phyloP scores from a whole-genome alignment of 495 filamentous ascomycete genomes.

The Hypomontagnella monticulosa region DNA sequence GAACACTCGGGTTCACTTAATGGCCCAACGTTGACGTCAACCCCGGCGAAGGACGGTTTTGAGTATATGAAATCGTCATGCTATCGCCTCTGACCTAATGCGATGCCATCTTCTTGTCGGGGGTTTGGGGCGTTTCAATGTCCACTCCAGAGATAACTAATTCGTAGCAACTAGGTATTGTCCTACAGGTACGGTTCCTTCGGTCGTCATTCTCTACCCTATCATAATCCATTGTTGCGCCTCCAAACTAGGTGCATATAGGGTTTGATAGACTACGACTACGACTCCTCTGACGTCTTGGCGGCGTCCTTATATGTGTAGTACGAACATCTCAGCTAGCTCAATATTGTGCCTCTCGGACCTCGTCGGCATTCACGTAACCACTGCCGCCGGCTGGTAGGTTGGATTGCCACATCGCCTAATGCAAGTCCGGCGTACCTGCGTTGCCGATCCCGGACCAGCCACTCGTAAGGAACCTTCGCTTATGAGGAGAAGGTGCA shows the following conservation, averaged over 20 bases:
- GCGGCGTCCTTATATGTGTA: conserved; percentile 23
- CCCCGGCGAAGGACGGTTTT: not conserved
- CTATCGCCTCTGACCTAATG: conserved; percentile 9
- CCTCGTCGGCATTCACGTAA: conserved; percentile 25
- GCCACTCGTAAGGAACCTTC: conserved; percentile 2
- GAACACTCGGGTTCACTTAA: not conserved
- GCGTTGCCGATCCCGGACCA: conserved; percentile 36
- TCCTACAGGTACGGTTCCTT: not conserved
- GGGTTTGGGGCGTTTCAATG: not conserved
- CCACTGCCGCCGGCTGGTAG: conserved; percentile 37
- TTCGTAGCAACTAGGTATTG: not conserved
- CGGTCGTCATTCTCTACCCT: not conserved
- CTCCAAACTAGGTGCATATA: conserved; percentile 20
- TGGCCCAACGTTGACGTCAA: not conserved
- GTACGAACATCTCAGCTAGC: conserved; percentile 7
- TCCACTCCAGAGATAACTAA: no score
- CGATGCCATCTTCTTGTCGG: conserved; percentile 2
- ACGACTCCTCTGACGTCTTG: conserved; percentile 25
- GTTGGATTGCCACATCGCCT: conserved; percentile 20
- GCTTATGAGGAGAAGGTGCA: conserved; percentile 11
- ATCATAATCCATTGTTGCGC: conserved; percentile 6
- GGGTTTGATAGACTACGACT: conserved; percentile 20
- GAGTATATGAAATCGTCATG: not conserved
- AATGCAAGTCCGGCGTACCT: conserved; percentile 36
- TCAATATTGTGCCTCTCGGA: conserved; percentile 3